Conservation (phyloP, 495 filamentous ascomycete genomes). For the Cenococcum geophilum region DNA sequence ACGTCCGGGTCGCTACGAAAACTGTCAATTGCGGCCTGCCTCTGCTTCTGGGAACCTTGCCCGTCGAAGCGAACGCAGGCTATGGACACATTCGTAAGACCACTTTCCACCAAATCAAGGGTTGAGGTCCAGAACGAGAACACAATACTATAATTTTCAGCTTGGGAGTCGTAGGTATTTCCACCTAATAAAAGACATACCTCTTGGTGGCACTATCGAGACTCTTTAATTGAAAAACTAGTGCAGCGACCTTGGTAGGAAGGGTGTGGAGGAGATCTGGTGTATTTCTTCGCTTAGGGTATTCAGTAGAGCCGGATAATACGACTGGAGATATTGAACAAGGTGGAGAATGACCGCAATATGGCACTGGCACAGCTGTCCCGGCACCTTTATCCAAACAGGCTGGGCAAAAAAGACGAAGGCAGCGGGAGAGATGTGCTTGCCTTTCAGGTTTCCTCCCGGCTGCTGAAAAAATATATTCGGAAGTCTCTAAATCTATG, state of each 20-base stretch:
- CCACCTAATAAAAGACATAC: conserved; percentile 5
- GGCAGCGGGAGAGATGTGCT: neutral
- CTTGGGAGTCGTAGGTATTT: neutral
- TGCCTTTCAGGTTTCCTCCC: no score
- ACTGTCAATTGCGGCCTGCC: conserved; percentile 10
- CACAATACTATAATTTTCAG: conserved; percentile 36
- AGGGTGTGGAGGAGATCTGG: neutral
- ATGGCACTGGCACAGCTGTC: neutral
- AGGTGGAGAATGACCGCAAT: neutral
- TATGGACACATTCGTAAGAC: conserved; percentile 35
- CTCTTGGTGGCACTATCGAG: conserved; percentile 7
- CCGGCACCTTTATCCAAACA: neutral
- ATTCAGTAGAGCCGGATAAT: neutral
- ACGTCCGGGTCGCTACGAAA: conserved; percentile 18
- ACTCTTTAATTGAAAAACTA: conserved; percentile 24
- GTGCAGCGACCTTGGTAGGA: conserved; percentile 24
- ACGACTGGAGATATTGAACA: neutral
- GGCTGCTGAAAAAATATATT: neutral
- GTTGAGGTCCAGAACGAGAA: conserved; percentile 46
- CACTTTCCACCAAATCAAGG: conserved; percentile 40
- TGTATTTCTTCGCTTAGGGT: no score
- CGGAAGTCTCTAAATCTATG: neutral
- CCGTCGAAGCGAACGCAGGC: conserved; percentile 42
- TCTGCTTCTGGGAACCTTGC: conserved; percentile 30
- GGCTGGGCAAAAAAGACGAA: neutral